Evolutionary conservation across 2,329 filamentous ascomycete genomes (phyloP), one percentile per base, ranked within the genome.

Genomic region (Endoconidiophora polonica): DNA sequence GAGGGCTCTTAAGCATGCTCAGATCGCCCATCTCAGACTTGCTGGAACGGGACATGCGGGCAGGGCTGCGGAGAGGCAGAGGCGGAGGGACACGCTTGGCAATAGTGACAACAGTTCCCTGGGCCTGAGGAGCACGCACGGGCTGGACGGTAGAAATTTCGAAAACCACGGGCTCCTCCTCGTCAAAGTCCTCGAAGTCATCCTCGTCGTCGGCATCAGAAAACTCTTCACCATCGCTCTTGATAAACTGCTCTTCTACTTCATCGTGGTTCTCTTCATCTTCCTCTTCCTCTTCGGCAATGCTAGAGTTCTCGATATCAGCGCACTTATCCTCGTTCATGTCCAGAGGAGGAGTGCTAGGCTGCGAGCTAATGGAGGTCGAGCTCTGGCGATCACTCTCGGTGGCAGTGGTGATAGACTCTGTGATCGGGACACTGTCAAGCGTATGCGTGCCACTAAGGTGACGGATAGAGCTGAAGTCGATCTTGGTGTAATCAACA

Each of bases 51-150:
- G 74, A 77, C 20, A 64, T 60, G 69, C 85, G 57, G 62, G 79
- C 79, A 1, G 86, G 82, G 59, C 83, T 94, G 44, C 87, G 73
- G 2, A 77, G 72, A 1, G 88, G 88, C 10, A 94, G 72, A 6
- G 83, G 79, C 1, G 88, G 87, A 1, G 86, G 77, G 1, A 80
- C 65, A 36, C 86, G 76, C 65, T 90, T 93, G 10, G 84, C 79
- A 52, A 95, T 94, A 43, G 78, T 87, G 24, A 95, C 85, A 46
- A 95, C 69, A 46, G 82, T 81, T 22, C 86, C 85, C 59, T 84
- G 82, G 41, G 76, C 70, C 39, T 77, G 73, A 48, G 77, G 73
- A 5, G 72, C 70, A 39, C 61, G 59, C 14, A 76, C 66, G 14
- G 73, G 72, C 54, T 76, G 71, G 18, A 72, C 68, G 14, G 75